Evolutionary conservation across 371 early-diverging fungal genomes (phyloP).

Genomic region (Sporodiniella umbellata): DNA sequence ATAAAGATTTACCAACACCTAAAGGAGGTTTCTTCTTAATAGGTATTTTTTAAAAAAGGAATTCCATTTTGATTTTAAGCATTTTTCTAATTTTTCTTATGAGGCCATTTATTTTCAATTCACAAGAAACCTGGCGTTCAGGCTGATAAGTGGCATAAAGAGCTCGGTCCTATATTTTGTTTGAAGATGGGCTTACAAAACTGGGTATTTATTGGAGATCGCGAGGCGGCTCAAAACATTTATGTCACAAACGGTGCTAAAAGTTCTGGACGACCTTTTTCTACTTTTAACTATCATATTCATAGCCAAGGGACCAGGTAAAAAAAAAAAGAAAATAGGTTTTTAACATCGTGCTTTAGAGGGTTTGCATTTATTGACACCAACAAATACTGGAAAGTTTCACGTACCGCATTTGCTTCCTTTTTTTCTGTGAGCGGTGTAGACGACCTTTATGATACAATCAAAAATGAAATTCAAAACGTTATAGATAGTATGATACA

Average conservation of each 20-base stretch:
- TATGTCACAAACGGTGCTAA: slow-evolving; percentile 7
- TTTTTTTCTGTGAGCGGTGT: slow-evolving; percentile 3
- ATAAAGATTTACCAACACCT: too few species aligned
- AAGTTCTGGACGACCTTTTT: slow-evolving; percentile 11
- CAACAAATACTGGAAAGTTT: not conserved
- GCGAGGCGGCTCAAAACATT: slow-evolving; percentile 16
- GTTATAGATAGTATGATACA: slow-evolving; percentile 4
- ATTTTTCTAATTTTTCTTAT: too few species aligned
- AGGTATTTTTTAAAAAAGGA: too few species aligned
- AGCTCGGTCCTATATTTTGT: slow-evolving; percentile 16
- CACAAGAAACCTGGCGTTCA: slow-evolving; percentile 6
- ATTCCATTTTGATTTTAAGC: too few species aligned
- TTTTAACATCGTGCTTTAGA: too few species aligned
- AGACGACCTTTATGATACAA: not conserved
- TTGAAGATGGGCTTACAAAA: slow-evolving; percentile 18
- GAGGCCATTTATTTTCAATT: slow-evolving; percentile 11
- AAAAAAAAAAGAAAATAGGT: too few species aligned
- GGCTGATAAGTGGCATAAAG: slow-evolving; percentile 19
- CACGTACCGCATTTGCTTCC: not conserved
- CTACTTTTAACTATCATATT: slow-evolving; percentile 7
- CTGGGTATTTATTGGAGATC: slow-evolving; percentile 20
- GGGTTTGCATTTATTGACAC: slow-evolving; percentile 1
- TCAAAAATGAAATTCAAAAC: slow-evolving; percentile 7
- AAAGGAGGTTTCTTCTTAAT: too few species aligned
- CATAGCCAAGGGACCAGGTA: slow-evolving; percentile 5